Base-by-base conservation (phyloP, 176 grass and related monocot species). In the Pharus latifolius region DNA sequence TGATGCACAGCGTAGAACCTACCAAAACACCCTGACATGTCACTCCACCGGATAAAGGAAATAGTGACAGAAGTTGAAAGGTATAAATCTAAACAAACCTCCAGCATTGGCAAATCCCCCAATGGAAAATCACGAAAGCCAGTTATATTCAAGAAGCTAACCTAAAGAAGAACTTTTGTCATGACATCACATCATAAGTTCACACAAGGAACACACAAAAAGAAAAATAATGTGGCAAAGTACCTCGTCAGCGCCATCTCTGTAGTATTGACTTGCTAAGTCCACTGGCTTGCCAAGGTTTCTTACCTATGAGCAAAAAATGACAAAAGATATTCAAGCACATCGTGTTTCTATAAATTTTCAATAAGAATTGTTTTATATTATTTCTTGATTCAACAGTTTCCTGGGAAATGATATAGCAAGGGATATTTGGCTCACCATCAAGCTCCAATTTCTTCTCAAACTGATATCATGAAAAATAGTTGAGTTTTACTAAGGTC, bases 131-230 rank as follows among this genome's bases (percentile, higher is more conserved):
- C 95, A 33, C 95, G 90, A 72, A 99, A 99, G 49, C 95, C 95
- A 66, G 95, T 99, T 83, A 99, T 94, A 83, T 94, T 99, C 78
- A 99, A 85, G 81, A 99, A 99, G 58, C 95, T 99, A 77, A 99
- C 82, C 95, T 99, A 67, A 73, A 56, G 72, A 26, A 26, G 14
- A 51, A 53, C 19, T 56, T 19, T 60, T 63, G 75, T 65, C 32
- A 73, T 62, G 30, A 50, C 51, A 76, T 88, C 18, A 88, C 37
- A 62, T 38, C 41, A 57, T 50, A 49, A 62, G 4, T 76, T 47
- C 60, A 63, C 24, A 56, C 10, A 49, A 47, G 41, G 5, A 75
- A 69, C 35, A 70, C 44, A 35, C 1, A 42, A 41, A 42, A 41
- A 25, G 10, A 31, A 17, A 74, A 24, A 47, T 57, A 27, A 60